Evolutionary conservation across 2,329 filamentous ascomycete genomes (phyloP).

Genomic region (Knufia fluminis): DNA sequence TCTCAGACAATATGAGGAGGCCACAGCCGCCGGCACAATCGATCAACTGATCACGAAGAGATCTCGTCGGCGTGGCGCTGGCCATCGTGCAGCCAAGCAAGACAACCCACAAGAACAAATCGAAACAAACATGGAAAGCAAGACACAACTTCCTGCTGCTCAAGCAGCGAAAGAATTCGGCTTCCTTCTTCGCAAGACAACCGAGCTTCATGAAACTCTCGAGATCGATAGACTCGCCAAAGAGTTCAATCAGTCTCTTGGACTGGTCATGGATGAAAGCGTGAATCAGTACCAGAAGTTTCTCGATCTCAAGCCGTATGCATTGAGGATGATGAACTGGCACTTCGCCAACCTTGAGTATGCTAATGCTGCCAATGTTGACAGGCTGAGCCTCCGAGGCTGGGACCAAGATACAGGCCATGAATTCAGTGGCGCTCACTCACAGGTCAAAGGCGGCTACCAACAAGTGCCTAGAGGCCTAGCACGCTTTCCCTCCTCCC

Average conservation of each 20-base stretch:
- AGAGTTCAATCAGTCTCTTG: conserved; percentile 61
- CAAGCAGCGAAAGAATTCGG: conserved; percentile 72
- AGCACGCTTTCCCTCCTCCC: conserved; percentile 62
- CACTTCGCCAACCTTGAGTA: conserved; percentile 98
- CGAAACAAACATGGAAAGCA: conserved; percentile 62
- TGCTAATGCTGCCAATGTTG: conserved; percentile 83
- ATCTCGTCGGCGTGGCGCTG: conserved; percentile 34
- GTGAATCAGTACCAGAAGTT: conserved; percentile 77
- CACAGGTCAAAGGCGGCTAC: conserved; percentile 88
- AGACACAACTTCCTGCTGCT: conserved; percentile 65
- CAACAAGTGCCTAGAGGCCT: conserved; percentile 85
- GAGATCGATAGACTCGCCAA: conserved; percentile 59
- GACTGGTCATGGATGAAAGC: conserved; percentile 86
- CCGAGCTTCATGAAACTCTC: conserved; percentile 56
- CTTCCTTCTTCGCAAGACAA: conserved; percentile 62
- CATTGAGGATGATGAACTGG: conserved; percentile 91
- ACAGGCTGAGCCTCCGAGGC: conserved; percentile 74
- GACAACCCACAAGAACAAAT: conserved; percentile 55
- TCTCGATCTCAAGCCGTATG: conserved; percentile 72
- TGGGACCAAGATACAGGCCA: conserved; percentile 98
- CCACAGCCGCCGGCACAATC: conserved; percentile 49
- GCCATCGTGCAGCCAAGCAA: conserved; percentile 42
- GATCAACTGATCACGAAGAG: conserved; percentile 35
- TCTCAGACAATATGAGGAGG: conserved; percentile 64
- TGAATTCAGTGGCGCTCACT: conserved; percentile 91